Base-by-base conservation (phyloP, 2,329 filamentous ascomycete species). In the Sphaerulina populicola region DNA sequence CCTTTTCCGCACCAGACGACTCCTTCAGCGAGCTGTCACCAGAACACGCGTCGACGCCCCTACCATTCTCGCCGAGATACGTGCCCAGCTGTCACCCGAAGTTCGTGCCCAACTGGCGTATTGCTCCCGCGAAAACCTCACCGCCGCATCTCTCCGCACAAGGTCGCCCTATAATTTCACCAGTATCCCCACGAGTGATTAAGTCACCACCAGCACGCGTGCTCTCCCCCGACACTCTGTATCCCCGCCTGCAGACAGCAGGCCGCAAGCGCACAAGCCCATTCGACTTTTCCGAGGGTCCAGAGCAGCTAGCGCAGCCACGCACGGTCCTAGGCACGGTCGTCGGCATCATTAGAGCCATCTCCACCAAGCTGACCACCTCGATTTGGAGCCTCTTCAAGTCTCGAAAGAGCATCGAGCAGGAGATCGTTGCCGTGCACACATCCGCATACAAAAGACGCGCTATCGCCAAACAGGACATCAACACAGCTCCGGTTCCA, bases 361-460 rank as follows among this genome's bases (percentile, higher is more conserved):
- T 42, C 37, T 30, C 30, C 8, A 40, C 15, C 15, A 18, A 29
- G 18, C 36, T 48, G n/a, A 30, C 30, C 33, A 36, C 21, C 15
- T 31, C 18, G n/a, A 9, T 46, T 29, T 36, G 35, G 35, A 46
- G 47, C 30, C 33, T 44, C 30, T 23, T 45, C 27, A 45, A 29
- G 42, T 37, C 31, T n/a, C 30, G 45, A 37, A 46, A 33, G 30
- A 41, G 37, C 18, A 44, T 44, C 33, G 39, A 37, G 27, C 51
- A 54, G 14, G 55, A 59, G 40, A 45, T 57, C 12, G 15, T 56
- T 41, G 57, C 55, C 27, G 51, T 56, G 35, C 23, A 50, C 39
- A 48, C 31, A 15, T 48, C 48, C 10, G 31, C 47, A 31, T 36
- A 35, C 42, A 59, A 59, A 44, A 52, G 57, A 47, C 55, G 57